Percentiles rank a stretch among this genome's conserved stretches.
These are phyloP conservation scores for Schizosaccharomyces osmophilus DNA, from an alignment of 805 yeast genomes.

Conservation along the genomic window DNA sequence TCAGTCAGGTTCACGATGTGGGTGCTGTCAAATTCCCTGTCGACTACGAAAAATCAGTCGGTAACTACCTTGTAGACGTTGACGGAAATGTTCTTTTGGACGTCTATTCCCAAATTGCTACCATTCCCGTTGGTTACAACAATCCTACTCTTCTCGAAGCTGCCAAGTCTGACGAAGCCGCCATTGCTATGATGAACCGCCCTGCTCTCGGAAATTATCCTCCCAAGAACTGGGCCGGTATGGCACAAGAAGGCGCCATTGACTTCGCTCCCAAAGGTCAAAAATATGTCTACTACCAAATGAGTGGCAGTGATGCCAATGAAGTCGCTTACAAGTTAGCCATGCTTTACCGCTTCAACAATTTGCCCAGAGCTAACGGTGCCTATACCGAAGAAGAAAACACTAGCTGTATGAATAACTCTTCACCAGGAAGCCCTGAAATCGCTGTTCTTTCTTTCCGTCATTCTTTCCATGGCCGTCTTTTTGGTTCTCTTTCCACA, in stretches of 20 bases:
- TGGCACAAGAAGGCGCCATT: slow-evolving; percentile 32
- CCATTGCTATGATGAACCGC: slow-evolving; percentile 51
- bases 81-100: slow-evolving; percentile 59
- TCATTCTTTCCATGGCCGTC: slow-evolving; percentile 82
- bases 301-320: slow-evolving; percentile 73
- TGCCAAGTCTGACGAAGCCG: slow-evolving; percentile 46
- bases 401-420: slow-evolving; percentile 49
- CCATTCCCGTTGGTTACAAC: slow-evolving; percentile 68
- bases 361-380: slow-evolving; percentile 30
- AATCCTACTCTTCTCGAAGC: slow-evolving; percentile 49
- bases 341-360: slow-evolving; percentile 40
- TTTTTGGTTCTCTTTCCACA: slow-evolving; percentile 73
- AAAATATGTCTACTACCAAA: slow-evolving; percentile 49
- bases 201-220: slow-evolving; percentile 74
- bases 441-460: slow-evolving; percentile 67
- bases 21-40: slow-evolving; percentile 52
- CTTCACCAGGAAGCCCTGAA: slow-evolving; percentile 56
- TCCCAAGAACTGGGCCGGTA: slow-evolving; percentile 28
- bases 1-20: neutral
- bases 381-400: slow-evolving; percentile 47
- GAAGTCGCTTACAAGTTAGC: slow-evolving; percentile 79
- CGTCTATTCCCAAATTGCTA: slow-evolving; percentile 63
- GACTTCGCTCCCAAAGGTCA: slow-evolving; percentile 61
- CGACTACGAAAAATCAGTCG: slow-evolving; percentile 49
- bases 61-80: slow-evolving; percentile 59